Base-by-base conservation (phyloP, 2,329 filamentous ascomycete species). In the Trichoderma simmonsii region DNA sequence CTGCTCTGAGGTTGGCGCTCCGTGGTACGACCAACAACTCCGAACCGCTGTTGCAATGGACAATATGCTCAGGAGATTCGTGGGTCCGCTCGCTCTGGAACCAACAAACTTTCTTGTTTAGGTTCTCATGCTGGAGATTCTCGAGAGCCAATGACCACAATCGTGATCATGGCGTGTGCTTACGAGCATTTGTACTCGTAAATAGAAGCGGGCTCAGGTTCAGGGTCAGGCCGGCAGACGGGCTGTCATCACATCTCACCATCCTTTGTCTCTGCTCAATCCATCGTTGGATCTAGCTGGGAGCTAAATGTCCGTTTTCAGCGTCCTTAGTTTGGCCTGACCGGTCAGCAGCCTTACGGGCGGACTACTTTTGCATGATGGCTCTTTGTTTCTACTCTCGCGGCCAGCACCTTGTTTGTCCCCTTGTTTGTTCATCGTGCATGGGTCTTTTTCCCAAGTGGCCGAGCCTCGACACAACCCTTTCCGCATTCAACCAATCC, bases 221-320 rank as follows among this genome's bases (percentile, higher is more conserved):
- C 59, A 59, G 36, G 34, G 24, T 30, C 51, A 60, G 54, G 39
- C 65, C 65, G 51, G 65, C 28, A 21, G 32, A 26, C 2, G 54
- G 26, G n/a, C 15, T 61, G 66, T 69, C 36, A 51, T 60, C 43
- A 65, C 43, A 69, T 69, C 66, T 69, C 66, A 69, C 34, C 64
- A 18, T 59, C 63, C 24, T 28, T 57, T 66, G 21, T 21, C 54
- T 18, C 32, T 30, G 32, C 36, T 26, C 56, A 21, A 36, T 36
- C 48, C 63, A 56, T 66, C 5, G 48, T 43, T 43, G 18, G 39
- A 43, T 43, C 15, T 43, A n/a, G 39, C 39, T 51, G 43, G 63
- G 9, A 66, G 32, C 63, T 21, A 56, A 32, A 24, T 32, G 30
- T 54, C 24, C 51, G 15, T 14, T 66, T n/a, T n/a, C n/a, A 18